Conservation (phyloP, 768 basidiomycete genomes). For the Pulveroboletus sp. region DNA sequence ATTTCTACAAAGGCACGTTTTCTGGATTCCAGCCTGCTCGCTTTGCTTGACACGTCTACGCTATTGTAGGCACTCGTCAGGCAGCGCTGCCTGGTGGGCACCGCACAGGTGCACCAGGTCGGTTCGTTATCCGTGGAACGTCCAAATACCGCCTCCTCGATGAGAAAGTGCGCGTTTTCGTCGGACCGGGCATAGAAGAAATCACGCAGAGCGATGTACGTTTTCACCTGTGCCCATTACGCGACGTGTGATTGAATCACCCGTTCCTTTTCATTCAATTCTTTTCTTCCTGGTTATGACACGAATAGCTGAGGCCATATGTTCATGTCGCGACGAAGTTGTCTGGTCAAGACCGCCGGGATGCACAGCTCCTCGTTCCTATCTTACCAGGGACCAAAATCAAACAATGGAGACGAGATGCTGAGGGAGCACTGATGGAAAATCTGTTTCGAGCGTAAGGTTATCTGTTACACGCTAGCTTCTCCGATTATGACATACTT, state of each 20-base stretch:
- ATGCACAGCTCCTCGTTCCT: slow-evolving; percentile 26
- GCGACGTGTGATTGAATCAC: neutral
- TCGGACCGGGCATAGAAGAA: slow-evolving; percentile 71
- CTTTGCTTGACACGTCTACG: neutral
- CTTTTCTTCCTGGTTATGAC: neutral
- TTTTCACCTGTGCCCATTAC: slow-evolving; percentile 1
- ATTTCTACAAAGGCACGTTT: slow-evolving; percentile 89
- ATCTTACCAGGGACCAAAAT: slow-evolving; percentile 24
- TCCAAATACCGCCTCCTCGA: slow-evolving; percentile 81
- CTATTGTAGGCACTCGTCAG: slow-evolving; percentile 69
- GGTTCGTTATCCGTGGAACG: slow-evolving; percentile 74
- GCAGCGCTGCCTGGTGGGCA: slow-evolving; percentile 80
- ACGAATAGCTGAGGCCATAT: slow-evolving; percentile 25
- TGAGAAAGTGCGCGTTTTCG: slow-evolving; percentile 78
- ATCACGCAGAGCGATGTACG: slow-evolving; percentile 59
- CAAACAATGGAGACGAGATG: slow-evolving; percentile 25
- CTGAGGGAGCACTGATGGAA: slow-evolving; percentile 2
- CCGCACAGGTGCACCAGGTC: slow-evolving; percentile 86
- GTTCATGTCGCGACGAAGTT: slow-evolving; percentile 26
- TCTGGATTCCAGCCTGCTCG: neutral
- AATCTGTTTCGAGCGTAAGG: neutral
- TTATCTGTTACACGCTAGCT: neutral
- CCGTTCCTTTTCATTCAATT: neutral
- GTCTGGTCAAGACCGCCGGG: slow-evolving; percentile 20
- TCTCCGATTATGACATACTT: neutral